Conservation (phyloP, 1,284 basidiomycete genomes). For the Farysia itapuensis region DNA sequence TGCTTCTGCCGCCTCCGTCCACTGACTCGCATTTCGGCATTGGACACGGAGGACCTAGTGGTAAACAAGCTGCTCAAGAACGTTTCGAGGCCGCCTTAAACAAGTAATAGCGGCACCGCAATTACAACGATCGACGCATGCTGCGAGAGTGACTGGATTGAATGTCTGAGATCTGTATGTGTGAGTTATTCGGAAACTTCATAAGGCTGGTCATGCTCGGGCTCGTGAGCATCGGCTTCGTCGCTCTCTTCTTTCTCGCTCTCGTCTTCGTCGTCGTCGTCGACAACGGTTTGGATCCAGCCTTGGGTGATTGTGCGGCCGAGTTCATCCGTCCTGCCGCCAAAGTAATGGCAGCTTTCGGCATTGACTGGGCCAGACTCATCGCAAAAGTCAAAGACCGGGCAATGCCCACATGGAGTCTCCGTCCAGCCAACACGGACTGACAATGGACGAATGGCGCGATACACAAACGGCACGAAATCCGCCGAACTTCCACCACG, state of each 20-base stretch:
- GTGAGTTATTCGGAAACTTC: too few species aligned
- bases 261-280: conserved; percentile 14
- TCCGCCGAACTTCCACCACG: too few species aligned
- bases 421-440: conserved; percentile 47
- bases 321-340: conserved; percentile 29
- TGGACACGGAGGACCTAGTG: conserved; percentile 37
- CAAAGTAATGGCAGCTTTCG: conserved; percentile 46
- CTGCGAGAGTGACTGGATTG: too few species aligned
- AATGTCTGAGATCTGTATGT: too few species aligned
- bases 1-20: background rate
- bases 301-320: conserved; percentile 28
- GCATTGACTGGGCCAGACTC: conserved; percentile 51
- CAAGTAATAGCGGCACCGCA: too few species aligned
- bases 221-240: too few species aligned
- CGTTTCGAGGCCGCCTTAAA: too few species aligned
- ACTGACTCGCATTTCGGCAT: conserved; percentile 7
- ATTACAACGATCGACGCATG: too few species aligned
- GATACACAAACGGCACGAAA: conserved; percentile 40
- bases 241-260: background rate
- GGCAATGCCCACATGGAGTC: conserved; percentile 49
- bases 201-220: too few species aligned
- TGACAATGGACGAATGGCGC: conserved; percentile 33
- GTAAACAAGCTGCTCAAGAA: conserved; percentile 16
- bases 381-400: conserved; percentile 53
- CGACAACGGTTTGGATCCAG: conserved; percentile 29